Evolutionary conservation across 306 rosid genomes (phyloP), one percentile per base, ranked within the genome.

Genomic region (Neltuma alba): DNA sequence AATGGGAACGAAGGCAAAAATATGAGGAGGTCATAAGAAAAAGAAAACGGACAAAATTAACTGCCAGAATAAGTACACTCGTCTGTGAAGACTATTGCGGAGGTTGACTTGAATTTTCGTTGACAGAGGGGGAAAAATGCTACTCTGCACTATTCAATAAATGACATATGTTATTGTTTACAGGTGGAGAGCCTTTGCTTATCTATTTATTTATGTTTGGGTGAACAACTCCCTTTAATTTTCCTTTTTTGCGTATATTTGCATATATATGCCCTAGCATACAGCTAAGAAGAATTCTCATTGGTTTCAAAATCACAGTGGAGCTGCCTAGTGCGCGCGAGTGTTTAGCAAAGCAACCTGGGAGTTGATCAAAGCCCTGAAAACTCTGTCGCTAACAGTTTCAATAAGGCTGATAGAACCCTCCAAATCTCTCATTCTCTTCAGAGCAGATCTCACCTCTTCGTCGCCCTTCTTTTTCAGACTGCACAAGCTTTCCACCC

Each of bases 341-440:
- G 86, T 61, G 55, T 94, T 91, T 21, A 94, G 95, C 47, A 94
- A 67, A 0, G 94, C 87, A 74, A 91, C 93, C 58, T 95, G 83
- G 5, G 93, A 79, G 64, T 81, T 87, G 38, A 94, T 91, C 87
- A 92, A 81, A 83, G 95, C 82, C 82, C 95, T 85, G 65, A 94
- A 91, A 5, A 92, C 87, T 38, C 76, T 85, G 6, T 85, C 89
- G 16, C 89, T 79, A 48, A 85, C 82, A 74, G 38, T 81, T 75
- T 94, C 92, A 33, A 91, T 86, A 34, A 74, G 83, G 0, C 65
- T 79, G 1, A 92, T 31, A 25, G 91, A 83, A 7, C 44, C 58
- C 79, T 92, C 97, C 76, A 90, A 40, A 42, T 81, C 91, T 41
- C 87, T 45, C 99, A 89, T 92, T 58, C 78, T 94, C 87, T 91